These are phyloP conservation scores for Aspergillus hortae DNA, from an alignment of 2,329 filamentous ascomycete genomes.

Conservation along the genomic window DNA sequence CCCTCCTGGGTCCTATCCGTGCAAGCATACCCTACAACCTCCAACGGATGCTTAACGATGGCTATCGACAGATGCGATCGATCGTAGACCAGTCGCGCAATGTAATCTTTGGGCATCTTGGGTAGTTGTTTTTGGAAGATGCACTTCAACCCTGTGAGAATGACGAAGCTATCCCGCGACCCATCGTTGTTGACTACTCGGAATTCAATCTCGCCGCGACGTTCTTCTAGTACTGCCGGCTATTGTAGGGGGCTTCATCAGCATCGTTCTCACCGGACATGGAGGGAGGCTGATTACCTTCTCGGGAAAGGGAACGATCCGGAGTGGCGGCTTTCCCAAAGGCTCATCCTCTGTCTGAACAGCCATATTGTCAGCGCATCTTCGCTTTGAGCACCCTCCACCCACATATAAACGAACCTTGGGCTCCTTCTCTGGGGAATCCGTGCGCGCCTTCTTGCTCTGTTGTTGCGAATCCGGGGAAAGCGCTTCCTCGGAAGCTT, in stretches of 20 bases:
- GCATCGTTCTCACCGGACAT: slow-evolving; percentile 10
- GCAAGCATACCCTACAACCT: slow-evolving; percentile 66
- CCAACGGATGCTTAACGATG: slow-evolving; percentile 92
- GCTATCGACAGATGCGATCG: slow-evolving; percentile 93
- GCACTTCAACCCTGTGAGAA: slow-evolving; percentile 91
- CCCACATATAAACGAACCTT: slow-evolving; percentile 22
- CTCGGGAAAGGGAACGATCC: slow-evolving; percentile 80
- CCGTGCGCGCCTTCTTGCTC: slow-evolving; percentile 49
- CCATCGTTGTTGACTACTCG: slow-evolving; percentile 97
- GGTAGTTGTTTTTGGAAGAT: slow-evolving; percentile 98
- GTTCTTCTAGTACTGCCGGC: slow-evolving; percentile 90
- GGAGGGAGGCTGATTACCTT: slow-evolving; percentile 55
- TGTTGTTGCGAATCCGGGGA: slow-evolving; percentile 41
- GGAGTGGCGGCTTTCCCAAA: slow-evolving; percentile 50
- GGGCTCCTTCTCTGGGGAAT: slow-evolving; percentile 38
- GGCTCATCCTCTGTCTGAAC: slow-evolving; percentile 34
- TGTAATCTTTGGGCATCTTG: slow-evolving; percentile 99
- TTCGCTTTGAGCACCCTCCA: not conserved
- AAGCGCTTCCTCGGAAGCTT: slow-evolving; percentile 48
- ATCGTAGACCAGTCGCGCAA: slow-evolving; percentile 94
- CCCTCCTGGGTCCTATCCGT: not conserved
- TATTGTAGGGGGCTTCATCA: slow-evolving; percentile 33
- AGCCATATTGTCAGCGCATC: not conserved
- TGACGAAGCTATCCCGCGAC: slow-evolving; percentile 81
- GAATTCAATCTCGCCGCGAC: slow-evolving; percentile 92